Base-by-base conservation (phyloP, 371 early-diverging fungal genomes). In the Syncephalastrum monosporum region DNA sequence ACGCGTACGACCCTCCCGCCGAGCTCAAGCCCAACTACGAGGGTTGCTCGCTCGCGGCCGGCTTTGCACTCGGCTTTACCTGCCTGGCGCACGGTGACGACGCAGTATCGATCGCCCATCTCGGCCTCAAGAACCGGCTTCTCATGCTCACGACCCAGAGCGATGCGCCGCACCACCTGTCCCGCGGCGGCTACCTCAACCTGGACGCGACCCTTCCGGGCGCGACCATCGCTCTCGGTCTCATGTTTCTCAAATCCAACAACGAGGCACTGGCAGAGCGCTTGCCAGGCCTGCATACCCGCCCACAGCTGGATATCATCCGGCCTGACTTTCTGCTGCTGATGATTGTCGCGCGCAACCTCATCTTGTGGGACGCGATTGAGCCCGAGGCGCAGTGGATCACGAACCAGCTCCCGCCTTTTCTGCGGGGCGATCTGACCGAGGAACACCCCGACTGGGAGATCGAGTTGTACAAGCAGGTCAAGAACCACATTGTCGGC, bases 41-140 rank as follows among this genome's bases (percentile, higher is more conserved):
- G 53, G 74, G 83, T 21, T 83, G 87, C 57, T 76, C 88, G 1
- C 70, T 91, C 12, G 77, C 91, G 0, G 82, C 90, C 19, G 97
- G 97, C 0, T 86, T 93, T 59, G 84, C 92, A 0, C 64, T 96
- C 15, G 96, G 95, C 0, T 80, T 93, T 42, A 85, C 92, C 17
- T 81, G 82, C 2, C 71, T 95, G 1, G 94, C 91, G 2, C 67
- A 70, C 19, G 94, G 91, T 17, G 67, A 75, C 50, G 67, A 72
- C n/a, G 62, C 82, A 0, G 51, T 58, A 44, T 78, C 77, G 6
- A 63, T 89, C 10, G 66, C 74, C 10, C 90, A 91, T 62, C 58
- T 87, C 58, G 63, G 80, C 4, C 61, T 91, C 7, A 67, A 81
- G 12, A 83, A 89, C 46, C 74, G 68, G 38, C 69, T 93, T 5